Evolutionary conservation across 2,329 filamentous ascomycete species (phyloP).

Genomic region (Phyllosticta paracitricarpa): DNA sequence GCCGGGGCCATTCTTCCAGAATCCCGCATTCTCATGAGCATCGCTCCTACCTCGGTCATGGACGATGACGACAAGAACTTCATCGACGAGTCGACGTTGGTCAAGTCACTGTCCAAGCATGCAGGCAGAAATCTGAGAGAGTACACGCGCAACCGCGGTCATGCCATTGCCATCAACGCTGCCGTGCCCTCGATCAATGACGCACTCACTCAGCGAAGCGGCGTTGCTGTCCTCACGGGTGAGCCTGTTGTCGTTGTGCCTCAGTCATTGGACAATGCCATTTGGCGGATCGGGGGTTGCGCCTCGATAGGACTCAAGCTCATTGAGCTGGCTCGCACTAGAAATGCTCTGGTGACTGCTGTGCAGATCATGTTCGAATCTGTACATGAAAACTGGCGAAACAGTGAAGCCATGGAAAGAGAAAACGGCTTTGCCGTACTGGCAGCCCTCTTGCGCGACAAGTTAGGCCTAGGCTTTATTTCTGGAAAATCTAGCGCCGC

Average conservation of each 20-base stretch:
- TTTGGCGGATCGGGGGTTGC: constrained; percentile 90
- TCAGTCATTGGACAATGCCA: constrained; percentile 78
- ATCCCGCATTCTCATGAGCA: constrained; percentile 68
- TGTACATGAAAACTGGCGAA: constrained; percentile 86
- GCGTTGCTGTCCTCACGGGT: constrained; percentile 72
- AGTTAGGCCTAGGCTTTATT: constrained; percentile 50
- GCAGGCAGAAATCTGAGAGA: constrained; percentile 59
- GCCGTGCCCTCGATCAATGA: constrained; percentile 82
- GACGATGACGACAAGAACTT: constrained; percentile 68
- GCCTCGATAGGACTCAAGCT: constrained; percentile 76
- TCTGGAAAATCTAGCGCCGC: constrained; percentile 4
- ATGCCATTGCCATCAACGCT: constrained; percentile 76
- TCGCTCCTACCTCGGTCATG: constrained; percentile 70
- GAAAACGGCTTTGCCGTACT: constrained; percentile 90
- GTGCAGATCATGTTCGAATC: constrained; percentile 78
- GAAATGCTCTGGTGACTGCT: constrained; percentile 62
- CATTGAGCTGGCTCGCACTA: constrained; percentile 63
- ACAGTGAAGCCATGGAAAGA: constrained; percentile 95
- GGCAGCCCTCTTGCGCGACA: constrained; percentile 71
- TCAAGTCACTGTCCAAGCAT: constrained; percentile 64
- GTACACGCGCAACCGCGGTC: constrained; percentile 62
- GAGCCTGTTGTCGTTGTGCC: constrained; percentile 73
- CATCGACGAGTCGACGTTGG: constrained; percentile 61
- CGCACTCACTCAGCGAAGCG: constrained; percentile 70
- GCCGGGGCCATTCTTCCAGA: constrained; percentile 76